phyloP scores from a whole-genome alignment of 495 filamentous ascomycete genomes.

The Tirmania nivea region DNA sequence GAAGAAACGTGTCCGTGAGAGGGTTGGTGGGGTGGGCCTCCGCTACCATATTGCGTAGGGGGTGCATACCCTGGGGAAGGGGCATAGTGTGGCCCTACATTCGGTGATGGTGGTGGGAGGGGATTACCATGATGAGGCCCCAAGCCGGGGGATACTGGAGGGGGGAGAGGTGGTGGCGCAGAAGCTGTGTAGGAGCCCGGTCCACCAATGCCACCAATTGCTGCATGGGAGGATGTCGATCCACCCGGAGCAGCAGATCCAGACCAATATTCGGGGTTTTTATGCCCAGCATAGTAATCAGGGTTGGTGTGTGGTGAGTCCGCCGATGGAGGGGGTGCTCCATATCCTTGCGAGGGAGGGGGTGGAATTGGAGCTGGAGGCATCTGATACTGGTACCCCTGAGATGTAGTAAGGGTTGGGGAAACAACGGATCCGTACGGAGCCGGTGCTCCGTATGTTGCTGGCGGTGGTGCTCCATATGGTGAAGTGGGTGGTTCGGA shows the following conservation, averaged over 20 bases:
- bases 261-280: not conserved
- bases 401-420: not conserved
- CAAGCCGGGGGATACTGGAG: not conserved
- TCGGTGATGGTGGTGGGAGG: not conserved
- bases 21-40: not conserved
- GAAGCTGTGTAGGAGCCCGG: not conserved
- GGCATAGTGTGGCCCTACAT: not conserved
- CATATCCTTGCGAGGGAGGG: not conserved
- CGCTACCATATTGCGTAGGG: not conserved
- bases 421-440: not conserved
- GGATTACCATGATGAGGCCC: not conserved
- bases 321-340: not conserved
- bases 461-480: not conserved
- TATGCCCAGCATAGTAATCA: no score
- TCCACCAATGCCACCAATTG: not conserved
- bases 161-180: not conserved
- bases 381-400: not conserved
- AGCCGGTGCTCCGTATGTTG: not conserved
- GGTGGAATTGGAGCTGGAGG: not conserved
- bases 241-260: not conserved
- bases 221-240: not conserved
- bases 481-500: not conserved
- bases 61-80: not conserved
- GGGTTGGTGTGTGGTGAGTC: no score
- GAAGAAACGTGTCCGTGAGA: not conserved